Percentiles rank a stretch among this genome's conserved stretches.
Conservation (phyloP, 2,329 filamentous ascomycete genomes). For the Ophiostoma fasciatum region DNA sequence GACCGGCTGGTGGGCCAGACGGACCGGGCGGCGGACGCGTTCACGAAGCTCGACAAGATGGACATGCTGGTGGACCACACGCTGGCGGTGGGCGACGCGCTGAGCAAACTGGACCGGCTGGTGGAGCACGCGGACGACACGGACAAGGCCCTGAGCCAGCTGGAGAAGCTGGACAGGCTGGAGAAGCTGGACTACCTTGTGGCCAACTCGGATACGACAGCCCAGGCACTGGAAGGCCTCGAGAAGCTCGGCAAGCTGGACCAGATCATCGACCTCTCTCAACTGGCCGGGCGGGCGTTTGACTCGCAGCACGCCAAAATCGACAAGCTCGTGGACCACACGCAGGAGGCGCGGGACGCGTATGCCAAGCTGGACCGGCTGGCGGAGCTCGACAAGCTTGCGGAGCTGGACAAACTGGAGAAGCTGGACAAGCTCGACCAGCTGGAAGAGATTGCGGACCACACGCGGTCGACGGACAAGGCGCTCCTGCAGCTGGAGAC, state of each 20-base stretch:
- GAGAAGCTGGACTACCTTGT: slow-evolving; percentile 4
- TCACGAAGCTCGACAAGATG: slow-evolving; percentile 63
- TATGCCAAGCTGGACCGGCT: slow-evolving; percentile 18
- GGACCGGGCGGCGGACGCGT: slow-evolving; percentile 52
- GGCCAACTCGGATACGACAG: slow-evolving; percentile 23
- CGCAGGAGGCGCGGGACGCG: slow-evolving; percentile 1
- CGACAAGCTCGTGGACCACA: slow-evolving; percentile 7
- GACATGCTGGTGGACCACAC: slow-evolving; percentile 48
- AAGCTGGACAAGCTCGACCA: slow-evolving; percentile 38
- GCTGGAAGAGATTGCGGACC: slow-evolving; percentile 42
- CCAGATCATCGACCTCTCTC: slow-evolving; percentile 6
- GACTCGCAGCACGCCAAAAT: slow-evolving; percentile 9
- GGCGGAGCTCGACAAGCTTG: slow-evolving; percentile 26
- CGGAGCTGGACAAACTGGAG: slow-evolving; percentile 1
- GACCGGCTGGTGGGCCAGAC: slow-evolving; percentile 45
- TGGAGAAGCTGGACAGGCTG: slow-evolving; percentile 5
- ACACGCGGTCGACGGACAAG: slow-evolving; percentile 49
- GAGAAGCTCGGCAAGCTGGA: slow-evolving; percentile 10
- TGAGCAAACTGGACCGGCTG: slow-evolving; percentile 9
- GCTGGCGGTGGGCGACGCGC: slow-evolving; percentile 4
- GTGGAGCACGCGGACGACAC: slow-evolving; percentile 10
- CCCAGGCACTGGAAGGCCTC: slow-evolving; percentile 14
- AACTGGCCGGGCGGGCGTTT: slow-evolving; percentile 9
- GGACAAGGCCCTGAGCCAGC: slow-evolving; percentile 5
- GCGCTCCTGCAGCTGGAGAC: slow-evolving; percentile 63